Evolutionary conservation across 768 basidiomycete genomes (phyloP).

Genomic region (Suillus subalutaceus): DNA sequence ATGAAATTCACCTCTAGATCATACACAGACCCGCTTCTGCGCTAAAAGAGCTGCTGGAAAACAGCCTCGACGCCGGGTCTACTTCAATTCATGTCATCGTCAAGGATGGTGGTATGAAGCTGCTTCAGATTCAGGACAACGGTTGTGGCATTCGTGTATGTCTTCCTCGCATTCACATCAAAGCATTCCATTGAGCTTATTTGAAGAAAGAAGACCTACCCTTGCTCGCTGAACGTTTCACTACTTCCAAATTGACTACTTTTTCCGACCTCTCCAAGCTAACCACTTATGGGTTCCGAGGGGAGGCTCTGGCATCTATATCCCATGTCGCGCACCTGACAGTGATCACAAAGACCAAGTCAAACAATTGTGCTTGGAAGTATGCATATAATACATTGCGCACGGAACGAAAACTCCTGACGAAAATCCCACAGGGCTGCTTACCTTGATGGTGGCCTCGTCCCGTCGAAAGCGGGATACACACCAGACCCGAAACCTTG

Average conservation of each 20-base stretch:
- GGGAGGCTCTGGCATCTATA: constrained; percentile 95
- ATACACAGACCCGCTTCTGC: constrained; percentile 93
- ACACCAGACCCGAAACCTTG: constrained; percentile 81
- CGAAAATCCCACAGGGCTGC: constrained; percentile 55
- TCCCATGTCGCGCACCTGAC: constrained; percentile 90
- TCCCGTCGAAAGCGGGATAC: constrained; percentile 70
- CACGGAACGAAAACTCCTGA: constrained; percentile 2
- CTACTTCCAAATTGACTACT: constrained; percentile 87
- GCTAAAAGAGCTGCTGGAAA: constrained; percentile 94
- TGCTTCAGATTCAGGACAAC: constrained; percentile 96
- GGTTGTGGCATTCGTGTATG: constrained; percentile 91
- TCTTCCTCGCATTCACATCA: constrained; percentile 13
- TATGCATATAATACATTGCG: constrained; percentile 43
- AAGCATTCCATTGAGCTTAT: neutral
- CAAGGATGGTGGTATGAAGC: constrained; percentile 95
- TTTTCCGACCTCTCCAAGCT: constrained; percentile 88
- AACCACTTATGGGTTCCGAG: constrained; percentile 93
- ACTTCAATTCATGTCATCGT: constrained; percentile 85
- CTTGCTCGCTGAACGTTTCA: constrained; percentile 91
- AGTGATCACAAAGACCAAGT: constrained; percentile 87
- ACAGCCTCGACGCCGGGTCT: constrained; percentile 90
- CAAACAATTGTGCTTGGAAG: constrained; percentile 91
- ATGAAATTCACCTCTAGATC: constrained; percentile 51
- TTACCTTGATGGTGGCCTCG: constrained; percentile 78
- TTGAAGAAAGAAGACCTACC: constrained; percentile 82